These are phyloP conservation scores for Erucastrum elatum DNA, from an alignment of 345 rosid genomes.

Conservation along the genomic window DNA sequence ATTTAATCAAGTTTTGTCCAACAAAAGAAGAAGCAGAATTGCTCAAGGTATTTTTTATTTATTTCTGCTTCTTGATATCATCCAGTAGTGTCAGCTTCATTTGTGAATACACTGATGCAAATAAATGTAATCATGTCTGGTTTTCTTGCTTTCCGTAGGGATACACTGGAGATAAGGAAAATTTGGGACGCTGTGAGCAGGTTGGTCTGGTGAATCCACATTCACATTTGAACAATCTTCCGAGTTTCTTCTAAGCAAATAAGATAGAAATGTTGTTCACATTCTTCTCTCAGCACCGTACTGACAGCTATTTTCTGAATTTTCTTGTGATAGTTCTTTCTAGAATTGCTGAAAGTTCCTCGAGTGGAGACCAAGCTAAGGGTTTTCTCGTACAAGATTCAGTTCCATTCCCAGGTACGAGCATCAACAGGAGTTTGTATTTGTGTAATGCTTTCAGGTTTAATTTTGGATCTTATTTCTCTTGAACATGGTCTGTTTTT, in stretches of 20 bases:
- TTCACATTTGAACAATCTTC: constrained; percentile 17
- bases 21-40: constrained; percentile 81
- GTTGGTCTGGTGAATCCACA: constrained; percentile 40
- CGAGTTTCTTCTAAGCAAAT: constrained; percentile 2
- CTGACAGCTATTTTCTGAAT: constrained; percentile 26
- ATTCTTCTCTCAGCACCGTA: neutral
- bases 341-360: constrained; percentile 80
- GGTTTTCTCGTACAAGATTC: constrained; percentile 74
- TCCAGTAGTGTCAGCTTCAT: neutral
- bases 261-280: constrained; percentile 14
- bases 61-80: constrained; percentile 12
- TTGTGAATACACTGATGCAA: constrained; percentile 20
- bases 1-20: constrained; percentile 79
- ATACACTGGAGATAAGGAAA: constrained; percentile 60
- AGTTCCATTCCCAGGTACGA: constrained; percentile 69
- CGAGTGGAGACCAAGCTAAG: constrained; percentile 80
- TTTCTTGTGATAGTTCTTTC: constrained; percentile 60
- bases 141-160: constrained; percentile 47
- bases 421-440: constrained; percentile 16
- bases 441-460: constrained; percentile 22
- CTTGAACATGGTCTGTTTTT: constrained; percentile 17
- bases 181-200: constrained; percentile 83
- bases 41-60: constrained; percentile 52
- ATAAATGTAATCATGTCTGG: constrained; percentile 18
- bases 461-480: constrained; percentile 5